phyloP scores from a whole-genome alignment of 176 grass and related monocot species.

The barley (Hordeum vulgare) region DNA sequence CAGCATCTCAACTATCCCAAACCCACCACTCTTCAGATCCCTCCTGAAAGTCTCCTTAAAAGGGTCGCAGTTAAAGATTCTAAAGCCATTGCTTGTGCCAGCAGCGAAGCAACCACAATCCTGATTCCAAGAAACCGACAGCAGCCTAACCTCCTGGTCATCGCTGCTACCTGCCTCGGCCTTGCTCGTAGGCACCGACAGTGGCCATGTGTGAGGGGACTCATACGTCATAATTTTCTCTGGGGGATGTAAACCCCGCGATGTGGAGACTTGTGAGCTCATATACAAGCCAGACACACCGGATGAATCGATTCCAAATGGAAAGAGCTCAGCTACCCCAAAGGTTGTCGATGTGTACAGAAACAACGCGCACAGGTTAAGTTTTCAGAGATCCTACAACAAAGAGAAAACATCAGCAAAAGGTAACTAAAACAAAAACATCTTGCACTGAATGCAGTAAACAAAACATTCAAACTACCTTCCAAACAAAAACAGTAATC shows the following conservation, averaged over 20 bases:
- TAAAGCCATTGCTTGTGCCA: conserved; percentile 81
- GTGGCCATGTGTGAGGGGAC: conserved; percentile 29
- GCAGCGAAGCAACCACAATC: conserved; percentile 73
- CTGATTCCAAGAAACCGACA: conserved; percentile 86
- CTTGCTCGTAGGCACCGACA: conserved; percentile 26
- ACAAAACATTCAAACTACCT: not conserved
- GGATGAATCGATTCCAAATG: not conserved
- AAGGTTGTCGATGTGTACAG: not conserved
- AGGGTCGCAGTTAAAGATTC: conserved; percentile 72
- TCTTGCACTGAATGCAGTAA: not conserved
- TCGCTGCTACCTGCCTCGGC: conserved; percentile 21
- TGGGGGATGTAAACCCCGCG: conserved; percentile 22
- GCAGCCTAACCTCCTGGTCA: conserved; percentile 49
- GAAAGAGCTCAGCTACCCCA: not conserved
- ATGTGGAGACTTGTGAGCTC: conserved; percentile 67
- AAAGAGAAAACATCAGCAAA: not conserved
- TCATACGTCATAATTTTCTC: conserved; percentile 39
- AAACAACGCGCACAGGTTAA: not conserved
- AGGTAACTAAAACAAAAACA: not conserved
- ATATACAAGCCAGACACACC: not conserved
- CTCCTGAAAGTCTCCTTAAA: conserved; percentile 94
- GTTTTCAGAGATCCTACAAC: not conserved
- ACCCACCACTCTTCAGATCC: conserved; percentile 77
- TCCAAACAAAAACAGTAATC: not conserved
- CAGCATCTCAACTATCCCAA: conserved; percentile 85